Percentiles rank a stretch among this genome's conserved stretches.
Evolutionary conservation across 768 basidiomycete genomes (phyloP).

Genomic region (Gloeophyllum trabeum): DNA sequence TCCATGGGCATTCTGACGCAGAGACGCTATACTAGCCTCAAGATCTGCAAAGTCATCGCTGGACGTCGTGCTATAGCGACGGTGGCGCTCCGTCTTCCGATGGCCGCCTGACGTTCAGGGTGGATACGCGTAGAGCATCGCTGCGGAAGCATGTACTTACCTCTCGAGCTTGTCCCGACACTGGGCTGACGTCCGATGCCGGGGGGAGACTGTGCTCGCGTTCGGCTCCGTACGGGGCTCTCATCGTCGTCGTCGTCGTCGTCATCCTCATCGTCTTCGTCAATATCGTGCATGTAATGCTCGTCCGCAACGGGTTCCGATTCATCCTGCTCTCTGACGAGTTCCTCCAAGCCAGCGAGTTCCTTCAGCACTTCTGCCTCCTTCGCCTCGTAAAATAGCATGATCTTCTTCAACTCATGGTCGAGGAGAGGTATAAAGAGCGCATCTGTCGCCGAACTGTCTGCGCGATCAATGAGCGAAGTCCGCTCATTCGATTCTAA

Average conservation of each 20-base stretch:
- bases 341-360: slow-evolving; percentile 42
- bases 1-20: background rate
- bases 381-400: slow-evolving; percentile 67
- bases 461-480: slow-evolving; percentile 34
- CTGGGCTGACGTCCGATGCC: background rate
- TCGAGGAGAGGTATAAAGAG: slow-evolving; percentile 71
- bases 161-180: background rate
- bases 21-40: slow-evolving; percentile 17
- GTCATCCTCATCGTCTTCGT: slow-evolving; percentile 49
- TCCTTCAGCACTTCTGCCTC: slow-evolving; percentile 62
- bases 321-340: slow-evolving; percentile 50
- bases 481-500: slow-evolving; percentile 55
- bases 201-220: too few species aligned
- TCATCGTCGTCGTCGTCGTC: slow-evolving; percentile 29
- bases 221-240: background rate
- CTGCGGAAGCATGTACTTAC: too few species aligned
- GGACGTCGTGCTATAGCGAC: slow-evolving; percentile 40
- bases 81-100: slow-evolving; percentile 10
- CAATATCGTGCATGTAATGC: slow-evolving; percentile 34
- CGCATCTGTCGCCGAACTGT: slow-evolving; percentile 32
- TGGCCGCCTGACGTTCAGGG: slow-evolving; percentile 7
- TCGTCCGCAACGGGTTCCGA: slow-evolving; percentile 36
- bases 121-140: too few species aligned
- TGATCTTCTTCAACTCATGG: slow-evolving; percentile 73
- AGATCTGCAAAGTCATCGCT: slow-evolving; percentile 30